Evolutionary conservation across 1,284 basidiomycete genomes (phyloP), one percentile per base, ranked within the genome.

Genomic region (Hypsizygus ulmarius): DNA sequence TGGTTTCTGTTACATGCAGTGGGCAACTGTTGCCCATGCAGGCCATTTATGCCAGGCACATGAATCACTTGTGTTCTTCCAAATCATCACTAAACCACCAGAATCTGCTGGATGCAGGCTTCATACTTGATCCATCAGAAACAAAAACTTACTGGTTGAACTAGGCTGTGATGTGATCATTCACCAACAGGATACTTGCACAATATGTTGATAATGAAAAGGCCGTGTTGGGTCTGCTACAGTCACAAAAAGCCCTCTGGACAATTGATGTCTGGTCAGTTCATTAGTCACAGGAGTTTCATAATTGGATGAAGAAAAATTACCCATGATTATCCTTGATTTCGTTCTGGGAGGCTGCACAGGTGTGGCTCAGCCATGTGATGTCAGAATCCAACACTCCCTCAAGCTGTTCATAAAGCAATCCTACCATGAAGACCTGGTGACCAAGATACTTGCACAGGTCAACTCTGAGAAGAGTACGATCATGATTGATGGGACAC

Each of bases 101-200:
- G 1, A 52, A 58, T n/a, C 60, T 56, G 1, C 27, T 39, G 1
- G 33, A 37, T 0, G 3, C 32, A 12, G 57, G 61, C 0, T 60
- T 65, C 29, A 14, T 58, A 25, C 60, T 65, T 47, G 43, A 18
- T 60, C 70, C 33, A 1, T 67, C 63, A 9, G 57, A 56, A 10
- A 66, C 55, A 3, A 49, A 47, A 7, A 73, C 59, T 0, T 70
- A 73, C 49, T 74, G 71, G 71, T 69, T 69, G 25, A 72, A 64
- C 21, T 52, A 59, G 3, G 40, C 53, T 3, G 66, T 64, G 0
- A 71, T 72, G 69, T 14, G 50, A 11, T 21, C 1, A 19, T 69
- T 66, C 39, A 61, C 71, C 4, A 41, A 60, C 10, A 28, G 61
- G 1, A 65, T 71, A 29, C 58, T 72, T 10, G 58, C 59, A 37